Percentiles rank a stretch among this genome's conserved stretches.
These are phyloP conservation scores for Yarrowia galli DNA, from an alignment of 1,139 yeast genomes.

Conservation along the genomic window DNA sequence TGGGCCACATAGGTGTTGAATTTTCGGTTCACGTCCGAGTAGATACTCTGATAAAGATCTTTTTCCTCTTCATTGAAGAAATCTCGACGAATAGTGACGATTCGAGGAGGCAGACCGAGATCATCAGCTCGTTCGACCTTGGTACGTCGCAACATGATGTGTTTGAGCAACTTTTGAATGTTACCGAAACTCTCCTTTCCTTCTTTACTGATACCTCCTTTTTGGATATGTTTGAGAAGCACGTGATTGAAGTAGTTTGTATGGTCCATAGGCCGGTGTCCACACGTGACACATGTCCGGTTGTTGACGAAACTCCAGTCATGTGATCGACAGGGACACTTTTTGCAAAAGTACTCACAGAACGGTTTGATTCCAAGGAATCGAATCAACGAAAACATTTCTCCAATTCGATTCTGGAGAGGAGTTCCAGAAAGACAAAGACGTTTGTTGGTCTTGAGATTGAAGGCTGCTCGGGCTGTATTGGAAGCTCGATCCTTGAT, in stretches of 20 bases:
- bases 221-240: slow-evolving; percentile 89
- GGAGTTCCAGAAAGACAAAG: slow-evolving; percentile 98
- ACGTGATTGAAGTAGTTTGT: slow-evolving; percentile 95
- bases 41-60: slow-evolving; percentile 85
- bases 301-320: slow-evolving; percentile 87
- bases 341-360: slow-evolving; percentile 86
- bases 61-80: slow-evolving; percentile 92
- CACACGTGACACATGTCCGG: slow-evolving; percentile 84
- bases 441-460: slow-evolving; percentile 70
- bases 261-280: slow-evolving; percentile 92
- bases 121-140: slow-evolving; percentile 97
- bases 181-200: slow-evolving; percentile 80
- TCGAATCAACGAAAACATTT: slow-evolving; percentile 87
- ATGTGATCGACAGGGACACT: slow-evolving; percentile 79
- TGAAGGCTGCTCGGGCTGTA: slow-evolving; percentile 90
- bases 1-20: slow-evolving; percentile 88
- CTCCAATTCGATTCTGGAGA: slow-evolving; percentile 93
- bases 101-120: slow-evolving; percentile 92
- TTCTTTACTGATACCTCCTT: slow-evolving; percentile 78
- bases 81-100: slow-evolving; percentile 86
- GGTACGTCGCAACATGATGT: slow-evolving; percentile 91
- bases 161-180: slow-evolving; percentile 72
- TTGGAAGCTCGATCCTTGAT: slow-evolving; percentile 93
- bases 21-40: slow-evolving; percentile 83
- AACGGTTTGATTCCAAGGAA: slow-evolving; percentile 86